These are phyloP conservation scores for Cercospora canescens DNA, from an alignment of 2,329 filamentous ascomycete species.

Conservation along the genomic window DNA sequence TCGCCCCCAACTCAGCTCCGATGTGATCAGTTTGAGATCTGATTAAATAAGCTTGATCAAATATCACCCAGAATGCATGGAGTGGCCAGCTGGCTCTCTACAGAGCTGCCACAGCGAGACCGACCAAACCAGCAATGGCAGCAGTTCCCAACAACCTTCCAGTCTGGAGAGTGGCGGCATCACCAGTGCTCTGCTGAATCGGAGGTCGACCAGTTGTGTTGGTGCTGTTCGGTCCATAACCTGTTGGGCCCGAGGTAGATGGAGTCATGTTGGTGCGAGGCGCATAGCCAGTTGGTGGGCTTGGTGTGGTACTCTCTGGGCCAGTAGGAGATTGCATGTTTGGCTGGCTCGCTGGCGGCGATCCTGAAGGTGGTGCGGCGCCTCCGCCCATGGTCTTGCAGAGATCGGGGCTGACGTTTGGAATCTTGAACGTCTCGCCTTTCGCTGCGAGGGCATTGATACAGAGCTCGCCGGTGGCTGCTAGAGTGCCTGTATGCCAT, in stretches of 20 bases:
- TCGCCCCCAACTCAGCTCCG: background rate
- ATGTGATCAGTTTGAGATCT: background rate
- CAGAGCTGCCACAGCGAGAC: background rate
- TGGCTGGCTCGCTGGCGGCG: background rate
- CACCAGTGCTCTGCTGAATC: slow-evolving; percentile 3
- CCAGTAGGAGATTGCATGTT: background rate
- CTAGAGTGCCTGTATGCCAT: background rate
- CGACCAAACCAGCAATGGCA: background rate
- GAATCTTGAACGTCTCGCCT: slow-evolving; percentile 20
- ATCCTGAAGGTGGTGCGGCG: background rate
- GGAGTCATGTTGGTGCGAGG: slow-evolving; percentile 4
- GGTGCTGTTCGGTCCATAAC: background rate
- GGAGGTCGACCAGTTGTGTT: background rate
- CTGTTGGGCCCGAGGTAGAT: background rate
- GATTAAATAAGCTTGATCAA: background rate
- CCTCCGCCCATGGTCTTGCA: slow-evolving; percentile 16
- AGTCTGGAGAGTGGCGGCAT: background rate
- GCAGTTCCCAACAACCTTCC: slow-evolving; percentile 1
- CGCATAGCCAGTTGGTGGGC: slow-evolving; percentile 5
- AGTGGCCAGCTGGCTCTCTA: background rate
- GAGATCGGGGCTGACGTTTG: slow-evolving; percentile 14
- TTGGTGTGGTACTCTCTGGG: background rate
- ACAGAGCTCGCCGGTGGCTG: slow-evolving; percentile 27
- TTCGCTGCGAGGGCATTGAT: slow-evolving; percentile 22
- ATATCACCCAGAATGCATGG: background rate